These are phyloP conservation scores for Penicillium rolfsii DNA, from an alignment of 2,329 filamentous ascomycete species.

Conservation along the genomic window DNA sequence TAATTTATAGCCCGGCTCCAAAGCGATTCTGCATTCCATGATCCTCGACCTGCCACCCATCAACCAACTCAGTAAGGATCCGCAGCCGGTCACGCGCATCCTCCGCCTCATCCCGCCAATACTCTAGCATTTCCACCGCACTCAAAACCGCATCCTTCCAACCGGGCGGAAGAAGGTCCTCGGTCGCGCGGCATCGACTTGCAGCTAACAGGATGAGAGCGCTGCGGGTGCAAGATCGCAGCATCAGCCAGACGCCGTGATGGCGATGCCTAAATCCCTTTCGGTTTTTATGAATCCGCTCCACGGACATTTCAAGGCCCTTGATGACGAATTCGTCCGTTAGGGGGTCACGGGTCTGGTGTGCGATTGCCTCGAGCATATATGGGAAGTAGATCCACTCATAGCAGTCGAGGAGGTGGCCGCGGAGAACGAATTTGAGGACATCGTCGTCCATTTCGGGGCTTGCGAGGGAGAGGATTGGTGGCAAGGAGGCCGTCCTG, in stretches of 20 bases:
- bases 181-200: not conserved
- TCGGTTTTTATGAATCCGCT: slow-evolving; percentile 41
- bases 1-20: not conserved
- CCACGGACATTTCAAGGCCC: slow-evolving; percentile 35
- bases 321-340: slow-evolving; percentile 25
- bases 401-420: slow-evolving; percentile 42
- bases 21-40: not conserved
- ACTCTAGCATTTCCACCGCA: slow-evolving; percentile 10
- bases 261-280: slow-evolving; percentile 39
- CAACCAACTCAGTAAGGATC: not conserved
- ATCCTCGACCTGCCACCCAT: not conserved
- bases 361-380: slow-evolving; percentile 34
- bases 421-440: slow-evolving; percentile 41
- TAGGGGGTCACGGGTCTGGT: slow-evolving; percentile 30
- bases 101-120: slow-evolving; percentile 14
- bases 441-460: slow-evolving; percentile 27
- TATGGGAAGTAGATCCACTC: slow-evolving; percentile 47
- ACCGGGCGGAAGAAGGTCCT: not conserved
- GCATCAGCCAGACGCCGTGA: slow-evolving; percentile 42
- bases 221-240: slow-evolving; percentile 38
- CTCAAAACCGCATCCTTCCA: slow-evolving; percentile 13
- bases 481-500: slow-evolving; percentile 12
- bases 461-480: slow-evolving; percentile 1
- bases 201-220: slow-evolving; percentile 35
- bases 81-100: not conserved